Evolutionary conservation across 768 basidiomycete species (phyloP).

Genomic region (Nidula microcarpa): DNA sequence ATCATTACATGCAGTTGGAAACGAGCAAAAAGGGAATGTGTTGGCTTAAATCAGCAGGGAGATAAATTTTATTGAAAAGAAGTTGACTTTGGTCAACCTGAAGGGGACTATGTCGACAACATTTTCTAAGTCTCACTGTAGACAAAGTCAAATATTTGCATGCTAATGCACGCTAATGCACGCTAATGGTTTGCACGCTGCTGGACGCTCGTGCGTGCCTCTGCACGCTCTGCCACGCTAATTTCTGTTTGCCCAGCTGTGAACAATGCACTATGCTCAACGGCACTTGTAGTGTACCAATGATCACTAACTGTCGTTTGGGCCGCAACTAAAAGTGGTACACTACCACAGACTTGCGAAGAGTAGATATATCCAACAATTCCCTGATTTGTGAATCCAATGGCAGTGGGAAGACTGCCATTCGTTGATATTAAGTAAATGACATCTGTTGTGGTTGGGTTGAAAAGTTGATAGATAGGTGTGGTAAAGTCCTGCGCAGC

Average conservation of each 20-base stretch:
- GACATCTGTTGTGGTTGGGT: background rate
- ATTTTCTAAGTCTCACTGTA: no score
- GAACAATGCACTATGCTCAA: background rate
- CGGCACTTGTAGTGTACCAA: background rate
- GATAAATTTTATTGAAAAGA: no score
- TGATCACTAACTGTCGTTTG: background rate
- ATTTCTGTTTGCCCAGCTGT: background rate
- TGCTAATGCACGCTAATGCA: no score
- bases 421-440: background rate
- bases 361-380: background rate
- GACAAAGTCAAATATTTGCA: no score
- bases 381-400: background rate
- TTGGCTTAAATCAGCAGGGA: no score
- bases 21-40: no score
- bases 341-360: background rate
- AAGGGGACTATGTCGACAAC: no score
- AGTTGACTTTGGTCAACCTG: no score
- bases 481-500: background rate
- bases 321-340: background rate
- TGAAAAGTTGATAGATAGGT: background rate
- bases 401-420: background rate
- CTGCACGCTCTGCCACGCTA: no score
- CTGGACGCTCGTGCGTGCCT: no score
- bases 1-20: no score
- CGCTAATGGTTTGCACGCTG: no score